phyloP scores from a whole-genome alignment of 768 basidiomycete species.

The Termitomyces eurrhizus region DNA sequence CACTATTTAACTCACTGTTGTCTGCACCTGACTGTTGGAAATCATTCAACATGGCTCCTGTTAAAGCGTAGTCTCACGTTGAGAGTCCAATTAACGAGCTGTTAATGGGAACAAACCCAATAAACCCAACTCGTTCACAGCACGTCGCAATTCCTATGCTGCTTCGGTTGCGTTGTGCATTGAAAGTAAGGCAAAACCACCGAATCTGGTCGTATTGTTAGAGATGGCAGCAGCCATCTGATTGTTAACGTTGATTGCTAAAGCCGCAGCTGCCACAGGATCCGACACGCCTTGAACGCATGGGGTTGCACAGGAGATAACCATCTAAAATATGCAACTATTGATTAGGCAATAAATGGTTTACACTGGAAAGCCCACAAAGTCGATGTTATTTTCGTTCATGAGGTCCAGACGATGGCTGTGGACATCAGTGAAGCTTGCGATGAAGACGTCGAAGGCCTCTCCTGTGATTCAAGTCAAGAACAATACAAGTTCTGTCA shows the following conservation, averaged over 20 bases:
- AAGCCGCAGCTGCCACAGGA: constrained; percentile 25
- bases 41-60: constrained; percentile 39
- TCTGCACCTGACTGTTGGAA: constrained; percentile 40
- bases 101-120: constrained; percentile 20
- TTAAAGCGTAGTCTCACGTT: background rate
- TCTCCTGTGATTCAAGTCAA: constrained; percentile 19
- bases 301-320: constrained; percentile 33
- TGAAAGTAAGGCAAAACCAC: constrained; percentile 36
- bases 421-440: constrained; percentile 35
- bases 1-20: constrained; percentile 22
- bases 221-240: constrained; percentile 31
- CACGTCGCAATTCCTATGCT: constrained; percentile 34
- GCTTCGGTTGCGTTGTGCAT: constrained; percentile 44
- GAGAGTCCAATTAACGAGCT: background rate
- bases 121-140: constrained; percentile 37
- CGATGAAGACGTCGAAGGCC: constrained; percentile 25
- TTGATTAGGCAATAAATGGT: background rate
- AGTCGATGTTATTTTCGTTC: constrained; percentile 35
- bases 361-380: constrained; percentile 19
- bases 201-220: constrained; percentile 37
- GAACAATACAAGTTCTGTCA: background rate
- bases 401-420: constrained; percentile 32
- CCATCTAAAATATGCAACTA: constrained; percentile 25
- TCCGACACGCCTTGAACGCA: constrained; percentile 37
- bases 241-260: constrained; percentile 34